Percentiles rank a stretch among this genome's conserved stretches.
Conservation (phyloP, 2,329 filamentous ascomycete genomes). For the Fusarium ramigenum region DNA sequence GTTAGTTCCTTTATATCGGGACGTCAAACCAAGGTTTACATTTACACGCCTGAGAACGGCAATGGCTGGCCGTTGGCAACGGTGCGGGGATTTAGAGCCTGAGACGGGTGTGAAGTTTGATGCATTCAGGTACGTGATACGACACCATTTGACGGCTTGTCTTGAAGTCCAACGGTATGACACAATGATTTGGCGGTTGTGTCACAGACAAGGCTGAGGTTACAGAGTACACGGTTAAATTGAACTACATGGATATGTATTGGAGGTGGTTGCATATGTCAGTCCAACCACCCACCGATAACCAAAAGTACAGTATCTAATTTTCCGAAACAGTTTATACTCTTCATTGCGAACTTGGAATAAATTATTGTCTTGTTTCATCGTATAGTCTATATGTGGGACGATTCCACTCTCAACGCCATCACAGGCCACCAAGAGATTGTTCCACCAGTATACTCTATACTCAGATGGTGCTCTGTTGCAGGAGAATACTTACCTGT, state of each 20-base stretch:
- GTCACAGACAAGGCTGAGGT: background rate
- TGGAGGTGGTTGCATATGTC: background rate
- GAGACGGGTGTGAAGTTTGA: constrained; percentile 19
- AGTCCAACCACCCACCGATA: background rate
- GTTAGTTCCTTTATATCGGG: background rate
- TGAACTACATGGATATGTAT: background rate
- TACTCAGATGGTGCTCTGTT: background rate
- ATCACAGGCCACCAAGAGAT: background rate
- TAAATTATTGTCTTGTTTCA: background rate
- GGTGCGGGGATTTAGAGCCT: constrained; percentile 1
- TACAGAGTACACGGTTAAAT: background rate
- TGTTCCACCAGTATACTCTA: background rate
- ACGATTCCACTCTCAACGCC: background rate
- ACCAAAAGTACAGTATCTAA: background rate
- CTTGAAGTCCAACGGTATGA: background rate
- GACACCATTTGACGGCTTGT: background rate
- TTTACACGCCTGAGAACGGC: background rate
- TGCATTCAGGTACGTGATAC: constrained; percentile 17
- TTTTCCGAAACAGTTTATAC: background rate
- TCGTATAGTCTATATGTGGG: background rate
- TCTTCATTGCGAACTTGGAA: background rate
- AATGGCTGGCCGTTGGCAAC: background rate
- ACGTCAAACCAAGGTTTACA: background rate
- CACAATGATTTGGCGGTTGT: background rate
- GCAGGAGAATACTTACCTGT: background rate